A percentile compares a stretch with the other conserved stretches of the same genome.
phyloP scores from a whole-genome alignment of 2,329 filamentous ascomycete species.

The Dothiorella sarmentorum region DNA sequence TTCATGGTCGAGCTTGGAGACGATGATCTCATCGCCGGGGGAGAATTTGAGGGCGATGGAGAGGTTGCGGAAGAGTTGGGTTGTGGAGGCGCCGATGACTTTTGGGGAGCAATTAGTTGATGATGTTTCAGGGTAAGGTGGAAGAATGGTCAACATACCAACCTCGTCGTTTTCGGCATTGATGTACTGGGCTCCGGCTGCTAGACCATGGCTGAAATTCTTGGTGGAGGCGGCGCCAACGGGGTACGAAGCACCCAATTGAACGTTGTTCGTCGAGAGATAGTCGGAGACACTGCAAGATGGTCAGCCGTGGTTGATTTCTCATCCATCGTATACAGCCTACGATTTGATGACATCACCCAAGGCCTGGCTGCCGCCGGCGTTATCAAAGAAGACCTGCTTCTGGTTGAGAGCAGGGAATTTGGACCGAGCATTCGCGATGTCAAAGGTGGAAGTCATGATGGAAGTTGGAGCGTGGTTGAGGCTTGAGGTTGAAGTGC shows the following conservation, averaged over 20 bases:
- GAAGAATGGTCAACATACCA: conserved; percentile 39
- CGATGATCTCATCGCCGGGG: conserved; percentile 60
- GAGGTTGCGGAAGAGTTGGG: conserved; percentile 72
- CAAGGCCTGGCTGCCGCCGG: conserved; percentile 69
- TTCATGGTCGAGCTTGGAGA: conserved; percentile 73
- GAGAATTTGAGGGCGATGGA: conserved; percentile 32
- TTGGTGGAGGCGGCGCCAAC: conserved; percentile 58
- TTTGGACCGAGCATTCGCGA: conserved; percentile 53
- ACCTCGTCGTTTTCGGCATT: conserved; percentile 66
- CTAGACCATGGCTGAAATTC: conserved; percentile 58
- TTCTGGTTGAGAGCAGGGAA: conserved; percentile 67
- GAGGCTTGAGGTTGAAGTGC: not conserved
- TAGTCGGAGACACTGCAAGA: conserved; percentile 59
- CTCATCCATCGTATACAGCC: conserved; percentile 26
- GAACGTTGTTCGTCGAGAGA: conserved; percentile 66
- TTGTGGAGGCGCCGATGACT: conserved; percentile 72
- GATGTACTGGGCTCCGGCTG: conserved; percentile 66
- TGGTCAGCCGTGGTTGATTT: not conserved
- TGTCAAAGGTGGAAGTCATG: conserved; percentile 48
- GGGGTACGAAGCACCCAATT: conserved; percentile 69
- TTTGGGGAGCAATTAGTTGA: not conserved
- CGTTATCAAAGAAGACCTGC: conserved; percentile 75
- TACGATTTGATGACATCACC: conserved; percentile 64
- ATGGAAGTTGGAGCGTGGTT: not conserved
- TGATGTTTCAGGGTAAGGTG: not conserved